These are phyloP conservation scores for Globisporangium barbulae DNA, from an alignment of 352 stramenopile species.

Conservation along the genomic window DNA sequence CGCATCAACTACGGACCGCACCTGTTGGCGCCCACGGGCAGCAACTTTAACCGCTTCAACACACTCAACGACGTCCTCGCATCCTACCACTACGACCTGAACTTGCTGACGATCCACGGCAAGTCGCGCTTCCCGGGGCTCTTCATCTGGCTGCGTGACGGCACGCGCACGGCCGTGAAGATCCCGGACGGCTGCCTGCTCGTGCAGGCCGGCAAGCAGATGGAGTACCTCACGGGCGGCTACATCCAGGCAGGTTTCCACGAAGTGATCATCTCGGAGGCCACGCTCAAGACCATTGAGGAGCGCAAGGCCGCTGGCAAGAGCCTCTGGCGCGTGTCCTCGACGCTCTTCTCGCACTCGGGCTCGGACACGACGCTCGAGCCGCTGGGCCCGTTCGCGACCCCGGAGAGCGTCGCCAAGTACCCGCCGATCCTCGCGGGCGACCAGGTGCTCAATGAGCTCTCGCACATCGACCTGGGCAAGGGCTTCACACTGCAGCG, in stretches of 20 bases:
- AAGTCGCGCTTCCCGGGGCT: slow-evolving; percentile 90
- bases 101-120: slow-evolving; percentile 92
- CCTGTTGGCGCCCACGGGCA: slow-evolving; percentile 88
- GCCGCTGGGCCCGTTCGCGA: slow-evolving; percentile 80
- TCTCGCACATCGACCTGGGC: slow-evolving; percentile 83
- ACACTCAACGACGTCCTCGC: slow-evolving; percentile 84
- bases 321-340: slow-evolving; percentile 90
- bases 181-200: slow-evolving; percentile 90
- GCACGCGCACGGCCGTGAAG: slow-evolving; percentile 77
- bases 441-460: slow-evolving; percentile 84
- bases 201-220: slow-evolving; percentile 89
- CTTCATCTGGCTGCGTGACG: slow-evolving; percentile 89
- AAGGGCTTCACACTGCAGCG: slow-evolving; percentile 71
- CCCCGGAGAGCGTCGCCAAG: slow-evolving; percentile 45
- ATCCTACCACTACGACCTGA: slow-evolving; percentile 94
- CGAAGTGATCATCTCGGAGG: slow-evolving; percentile 84
- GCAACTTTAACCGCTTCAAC: slow-evolving; percentile 84
- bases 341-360: slow-evolving; percentile 91
- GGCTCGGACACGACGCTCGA: slow-evolving; percentile 85
- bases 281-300: slow-evolving; percentile 74
- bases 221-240: slow-evolving; percentile 91
- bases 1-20: slow-evolving; percentile 87
- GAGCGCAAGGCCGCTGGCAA: slow-evolving; percentile 61
- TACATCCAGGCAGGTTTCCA: slow-evolving; percentile 92
- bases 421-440: slow-evolving; percentile 86